Evolutionary conservation across 495 filamentous ascomycete species (phyloP).

Genomic region (Aspergillus panamensis): DNA sequence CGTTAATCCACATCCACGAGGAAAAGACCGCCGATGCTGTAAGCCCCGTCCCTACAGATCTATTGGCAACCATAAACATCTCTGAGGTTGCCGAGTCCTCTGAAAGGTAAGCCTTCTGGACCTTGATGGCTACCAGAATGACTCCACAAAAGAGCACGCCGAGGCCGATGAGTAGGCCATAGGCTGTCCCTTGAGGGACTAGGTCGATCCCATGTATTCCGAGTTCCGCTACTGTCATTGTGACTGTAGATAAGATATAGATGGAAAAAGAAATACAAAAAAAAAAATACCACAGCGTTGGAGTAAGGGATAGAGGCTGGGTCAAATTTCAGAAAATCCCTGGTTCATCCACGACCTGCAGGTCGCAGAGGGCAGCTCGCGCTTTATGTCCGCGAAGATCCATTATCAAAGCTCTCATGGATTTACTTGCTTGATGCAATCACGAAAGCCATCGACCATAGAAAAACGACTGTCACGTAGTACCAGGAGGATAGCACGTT

Average conservation of each 20-base stretch:
- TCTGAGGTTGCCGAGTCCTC: conserved; percentile 48
- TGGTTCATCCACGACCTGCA: background rate
- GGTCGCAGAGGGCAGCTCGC: background rate
- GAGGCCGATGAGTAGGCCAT: conserved; percentile 44
- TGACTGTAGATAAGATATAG: background rate
- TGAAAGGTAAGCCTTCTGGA: conserved; percentile 40
- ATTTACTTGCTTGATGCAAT: conserved; percentile 3
- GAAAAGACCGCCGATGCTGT: conserved; percentile 50
- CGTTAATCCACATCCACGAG: conserved; percentile 50
- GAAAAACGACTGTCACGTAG: conserved; percentile 27
- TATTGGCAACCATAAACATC: conserved; percentile 54
- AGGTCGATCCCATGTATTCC: conserved; percentile 19
- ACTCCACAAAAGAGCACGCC: conserved; percentile 42
- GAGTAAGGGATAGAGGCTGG: background rate
- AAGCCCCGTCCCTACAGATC: conserved; percentile 44
- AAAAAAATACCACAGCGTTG: background rate
- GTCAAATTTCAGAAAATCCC: background rate
- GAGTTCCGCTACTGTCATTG: background rate
- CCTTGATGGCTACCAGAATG: conserved; percentile 38
- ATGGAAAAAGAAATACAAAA: background rate
- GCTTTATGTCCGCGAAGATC: conserved; percentile 1
- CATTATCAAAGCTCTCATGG: background rate
- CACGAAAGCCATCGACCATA: background rate
- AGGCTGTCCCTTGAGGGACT: conserved; percentile 40
- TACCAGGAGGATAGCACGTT: conserved; percentile 28